Base-by-base conservation (phyloP, 2,329 filamentous ascomycete species). In the Aureobasidium namibiae region DNA sequence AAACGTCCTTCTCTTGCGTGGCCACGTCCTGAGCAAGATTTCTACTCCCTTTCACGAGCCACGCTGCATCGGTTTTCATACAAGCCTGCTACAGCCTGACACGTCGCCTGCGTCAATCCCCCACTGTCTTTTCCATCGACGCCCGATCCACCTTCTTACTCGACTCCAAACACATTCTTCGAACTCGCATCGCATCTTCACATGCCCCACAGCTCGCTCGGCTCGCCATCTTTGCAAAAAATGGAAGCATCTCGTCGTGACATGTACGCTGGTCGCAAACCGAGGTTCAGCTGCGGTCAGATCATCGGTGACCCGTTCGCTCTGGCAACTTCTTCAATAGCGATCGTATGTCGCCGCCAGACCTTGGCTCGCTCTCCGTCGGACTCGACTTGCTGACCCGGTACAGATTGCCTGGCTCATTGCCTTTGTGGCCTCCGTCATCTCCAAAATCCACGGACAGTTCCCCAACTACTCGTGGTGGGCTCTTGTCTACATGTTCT, bases 231-330 rank as follows among this genome's bases (percentile, higher is more conserved):
- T 66, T 77, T 90, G 70, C 80, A 78, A 75, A 91, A 90, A 85
- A 90, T 90, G 88, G 88, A 91, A 79, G 80, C 84, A 72, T 78
- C 70, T 48, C 63, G 66, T 48, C 58, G 59, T 33, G 59, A 61
- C 33, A 60, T 57, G 60, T 72, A 74, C 65, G 70, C 70, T 56
- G 77, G 78, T 56, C 69, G 68, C 61, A 79, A 76, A 76, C 73
- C 77, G 64, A 65, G 71, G 48, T 86, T 96, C 74, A 87, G 83
- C 73, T 75, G 92, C 74, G 89, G 89, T 72, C 95, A 96, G 75
- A 91, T 99, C 67, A 81, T 96, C 62, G 94, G 94, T 68, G 92
- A 99, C 76, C 94, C 94, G 6, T 97, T 99, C 75, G 92, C 92
- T 61, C 82, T 99, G 62, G 91, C 92, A 59, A 97, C 94, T 36